Base-by-base conservation (phyloP, 2,329 filamentous ascomycete genomes). In the Fusarium oligoseptatum region DNA sequence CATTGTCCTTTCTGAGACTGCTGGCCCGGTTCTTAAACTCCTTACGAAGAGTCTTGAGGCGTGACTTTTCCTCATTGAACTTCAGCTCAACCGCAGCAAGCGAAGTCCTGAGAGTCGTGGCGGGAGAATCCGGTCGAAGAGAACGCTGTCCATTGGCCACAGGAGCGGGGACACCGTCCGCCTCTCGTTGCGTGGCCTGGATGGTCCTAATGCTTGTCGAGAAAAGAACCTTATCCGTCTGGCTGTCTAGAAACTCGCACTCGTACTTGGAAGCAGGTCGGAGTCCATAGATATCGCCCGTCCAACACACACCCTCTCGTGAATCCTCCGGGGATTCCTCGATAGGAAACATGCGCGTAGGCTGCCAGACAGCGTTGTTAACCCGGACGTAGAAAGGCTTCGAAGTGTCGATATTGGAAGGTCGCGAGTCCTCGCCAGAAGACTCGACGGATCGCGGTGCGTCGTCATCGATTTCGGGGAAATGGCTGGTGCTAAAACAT, bases 331-430 rank as follows among this genome's bases (percentile, higher is more conserved):
- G 76, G 17, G 72, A 71, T 55, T 83, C 79, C 24, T 82, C 77
- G 39, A 89, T 83, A 34, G 87, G 85, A 67, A 88, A 88, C 78
- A 95, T 95, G 75, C 92, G 89, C 12, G 92, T 94, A 2, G 93
- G 93, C 79, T 93, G 93, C 94, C 94, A 96, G 70, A 91, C 88
- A 11, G 93, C 93, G 60, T 94, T 92, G 82, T 96, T 95, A 75
- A 96, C 90, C 73, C 91, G 89, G 65, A 95, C 92, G 80, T 91
- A 95, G 80, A 95, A 95, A 6, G 93, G 94, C 81, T 94, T 95
- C 37, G 89, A 88, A 70, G 86, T 88, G 81, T 94, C 92, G 64
- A 93, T 88, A 4, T 88, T 89, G 15, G 88, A 82, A 0, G 84
- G 82, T 76, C 74, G 81, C 74, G 81, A 76, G 78, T 76, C 73